Percentiles rank a stretch among this genome's conserved stretches.
phyloP scores from a whole-genome alignment of 2,329 filamentous ascomycete species.

The Xylariaceae sp. region DNA sequence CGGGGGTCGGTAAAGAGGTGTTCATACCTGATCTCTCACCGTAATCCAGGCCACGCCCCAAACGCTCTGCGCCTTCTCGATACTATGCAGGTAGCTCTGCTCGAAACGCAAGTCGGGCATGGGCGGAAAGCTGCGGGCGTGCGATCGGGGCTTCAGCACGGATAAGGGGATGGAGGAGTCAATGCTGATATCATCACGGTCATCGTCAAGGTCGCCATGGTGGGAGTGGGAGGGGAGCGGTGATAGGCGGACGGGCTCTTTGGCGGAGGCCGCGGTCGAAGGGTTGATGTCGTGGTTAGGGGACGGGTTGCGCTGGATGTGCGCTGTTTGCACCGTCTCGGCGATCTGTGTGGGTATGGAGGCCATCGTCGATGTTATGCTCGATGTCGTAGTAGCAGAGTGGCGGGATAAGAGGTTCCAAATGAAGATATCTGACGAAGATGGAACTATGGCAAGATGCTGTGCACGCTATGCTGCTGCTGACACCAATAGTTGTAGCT shows the following conservation, averaged over 20 bases:
- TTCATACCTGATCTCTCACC: slow-evolving; percentile 72
- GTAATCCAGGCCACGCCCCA: slow-evolving; percentile 81
- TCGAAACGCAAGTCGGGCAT: slow-evolving; percentile 93
- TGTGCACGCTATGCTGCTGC: too few species aligned
- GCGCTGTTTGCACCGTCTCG: slow-evolving; percentile 75
- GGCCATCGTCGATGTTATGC: slow-evolving; percentile 43
- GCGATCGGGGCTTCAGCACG: slow-evolving; percentile 41
- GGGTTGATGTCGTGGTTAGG: slow-evolving; percentile 74
- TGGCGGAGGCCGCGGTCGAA: slow-evolving; percentile 66
- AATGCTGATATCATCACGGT: slow-evolving; percentile 65
- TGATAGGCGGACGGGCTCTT: slow-evolving; percentile 51
- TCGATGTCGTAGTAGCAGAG: too few species aligned
- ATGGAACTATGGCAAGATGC: too few species aligned
- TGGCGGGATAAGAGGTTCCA: too few species aligned
- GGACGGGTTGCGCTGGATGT: slow-evolving; percentile 70
- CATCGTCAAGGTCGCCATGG: slow-evolving; percentile 36
- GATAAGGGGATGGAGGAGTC: slow-evolving; percentile 53
- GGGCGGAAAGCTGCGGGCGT: slow-evolving; percentile 40
- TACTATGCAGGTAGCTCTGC: slow-evolving; percentile 93
- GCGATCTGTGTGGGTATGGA: slow-evolving; percentile 62
- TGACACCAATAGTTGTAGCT: too few species aligned
- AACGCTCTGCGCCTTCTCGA: slow-evolving; percentile 74
- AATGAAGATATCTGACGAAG: too few species aligned
- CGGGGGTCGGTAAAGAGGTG: too few species aligned
- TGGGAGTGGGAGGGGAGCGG: slow-evolving; percentile 24